Evolutionary conservation across 2,329 filamentous ascomycete genomes (phyloP).

Genomic region (Exophiala bonariae): DNA sequence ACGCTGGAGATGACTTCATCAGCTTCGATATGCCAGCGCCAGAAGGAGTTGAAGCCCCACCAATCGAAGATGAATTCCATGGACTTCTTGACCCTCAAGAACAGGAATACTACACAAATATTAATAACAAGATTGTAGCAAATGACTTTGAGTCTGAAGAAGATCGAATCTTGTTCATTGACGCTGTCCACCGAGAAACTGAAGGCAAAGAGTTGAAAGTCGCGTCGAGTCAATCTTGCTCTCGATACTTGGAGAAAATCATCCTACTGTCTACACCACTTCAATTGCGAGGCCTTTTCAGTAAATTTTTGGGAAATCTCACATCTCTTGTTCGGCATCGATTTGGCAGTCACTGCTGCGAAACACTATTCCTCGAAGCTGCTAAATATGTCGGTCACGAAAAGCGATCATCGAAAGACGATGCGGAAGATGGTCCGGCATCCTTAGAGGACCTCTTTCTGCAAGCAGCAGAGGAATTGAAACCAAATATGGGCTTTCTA

Average conservation of each 20-base stretch:
- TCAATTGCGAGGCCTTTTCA: conserved; percentile 86
- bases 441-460: conserved; percentile 86
- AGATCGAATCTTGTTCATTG: conserved; percentile 69
- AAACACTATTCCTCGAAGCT: conserved; percentile 83
- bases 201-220: conserved; percentile 93
- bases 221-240: conserved; percentile 93
- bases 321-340: conserved; percentile 88
- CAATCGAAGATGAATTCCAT: conserved; percentile 73
- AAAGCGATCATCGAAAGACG: conserved; percentile 36
- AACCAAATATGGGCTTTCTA: conserved; percentile 77
- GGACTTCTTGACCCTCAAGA: conserved; percentile 90
- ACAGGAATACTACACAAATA: conserved; percentile 90
- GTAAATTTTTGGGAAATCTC: conserved; percentile 83
- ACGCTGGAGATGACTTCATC: conserved; percentile 40
- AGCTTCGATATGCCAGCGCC: conserved; percentile 32
- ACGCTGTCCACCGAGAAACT: conserved; percentile 83
- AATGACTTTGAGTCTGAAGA: conserved; percentile 82
- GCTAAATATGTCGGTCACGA: conserved; percentile 71
- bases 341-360: conserved; percentile 96
- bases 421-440: conserved; percentile 47
- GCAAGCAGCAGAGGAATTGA: conserved; percentile 80
- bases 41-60: conserved; percentile 17
- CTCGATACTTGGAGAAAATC: conserved; percentile 85
- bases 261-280: conserved; percentile 75
- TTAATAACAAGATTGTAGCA: conserved; percentile 84